Evolutionary conservation across 106 monocot genomes (phyloP).

Genomic region (Allium cepa): DNA sequence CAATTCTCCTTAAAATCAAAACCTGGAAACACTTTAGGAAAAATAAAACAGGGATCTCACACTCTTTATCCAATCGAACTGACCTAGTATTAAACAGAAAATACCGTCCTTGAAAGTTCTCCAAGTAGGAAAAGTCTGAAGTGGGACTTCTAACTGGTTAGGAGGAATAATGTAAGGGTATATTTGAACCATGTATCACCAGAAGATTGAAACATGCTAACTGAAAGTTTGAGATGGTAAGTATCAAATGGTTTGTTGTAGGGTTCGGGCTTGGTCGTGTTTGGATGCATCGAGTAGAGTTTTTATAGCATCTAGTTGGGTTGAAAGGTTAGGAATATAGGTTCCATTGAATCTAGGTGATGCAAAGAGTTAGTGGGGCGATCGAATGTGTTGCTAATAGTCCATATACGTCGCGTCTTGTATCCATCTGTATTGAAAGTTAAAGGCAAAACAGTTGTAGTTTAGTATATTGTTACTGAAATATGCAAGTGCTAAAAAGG

Average conservation of each 20-base stretch:
- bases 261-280: slow-evolving; percentile 40
- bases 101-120: slow-evolving; percentile 32
- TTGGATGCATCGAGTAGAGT: slow-evolving; percentile 26
- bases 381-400: slow-evolving; percentile 70
- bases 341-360: slow-evolving; percentile 54
- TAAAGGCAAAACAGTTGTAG: no score
- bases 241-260: slow-evolving; percentile 73
- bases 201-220: slow-evolving; percentile 69
- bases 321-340: slow-evolving; percentile 26
- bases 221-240: slow-evolving; percentile 10
- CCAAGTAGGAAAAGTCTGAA: slow-evolving; percentile 73
- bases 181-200: slow-evolving; percentile 75
- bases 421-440: slow-evolving; percentile 37
- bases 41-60: slow-evolving; percentile 37
- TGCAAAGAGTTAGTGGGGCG: slow-evolving; percentile 64
- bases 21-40: slow-evolving; percentile 29
- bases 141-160: slow-evolving; percentile 31
- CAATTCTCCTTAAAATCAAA: neutral
- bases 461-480: no score
- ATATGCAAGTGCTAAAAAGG: no score
- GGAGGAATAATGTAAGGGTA: slow-evolving; percentile 40
- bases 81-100: slow-evolving; percentile 69
- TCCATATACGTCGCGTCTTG: slow-evolving; percentile 57
- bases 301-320: slow-evolving; percentile 32
- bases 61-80: slow-evolving; percentile 9